phyloP scores from a whole-genome alignment of 2,329 filamentous ascomycete genomes.

The Pseudogymnoascus sp. region DNA sequence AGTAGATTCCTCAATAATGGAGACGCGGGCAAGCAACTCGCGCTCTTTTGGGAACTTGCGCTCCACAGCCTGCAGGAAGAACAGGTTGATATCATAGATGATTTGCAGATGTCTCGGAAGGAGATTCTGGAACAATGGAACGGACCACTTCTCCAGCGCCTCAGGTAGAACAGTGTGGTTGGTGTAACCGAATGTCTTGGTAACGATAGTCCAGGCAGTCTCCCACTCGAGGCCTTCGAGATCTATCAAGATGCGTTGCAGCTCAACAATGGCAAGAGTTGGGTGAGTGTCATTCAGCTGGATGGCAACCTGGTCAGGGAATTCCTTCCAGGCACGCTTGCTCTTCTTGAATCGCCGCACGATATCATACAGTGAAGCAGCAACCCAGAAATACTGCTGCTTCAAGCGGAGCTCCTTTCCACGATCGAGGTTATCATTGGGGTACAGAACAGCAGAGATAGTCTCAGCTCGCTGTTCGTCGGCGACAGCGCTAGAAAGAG shows the following conservation, averaged over 20 bases:
- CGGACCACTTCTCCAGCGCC: constrained; percentile 96
- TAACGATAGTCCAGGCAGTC: constrained; percentile 77
- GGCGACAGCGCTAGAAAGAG: constrained; percentile 65
- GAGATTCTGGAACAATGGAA: constrained; percentile 83
- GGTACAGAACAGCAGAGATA: constrained; percentile 94
- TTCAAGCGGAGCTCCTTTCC: constrained; percentile 96
- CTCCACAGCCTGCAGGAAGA: constrained; percentile 86
- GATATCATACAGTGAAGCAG: constrained; percentile 91
- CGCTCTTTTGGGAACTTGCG: constrained; percentile 82
- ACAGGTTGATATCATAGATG: constrained; percentile 96
- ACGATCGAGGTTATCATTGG: constrained; percentile 92
- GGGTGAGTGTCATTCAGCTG: constrained; percentile 98
- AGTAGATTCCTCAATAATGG: constrained; percentile 93
- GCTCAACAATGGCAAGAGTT: constrained; percentile 88
- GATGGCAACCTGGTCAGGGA: constrained; percentile 90
- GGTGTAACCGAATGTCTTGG: constrained; percentile 81
- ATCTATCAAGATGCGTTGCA: constrained; percentile 87
- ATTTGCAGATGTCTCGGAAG: constrained; percentile 92
- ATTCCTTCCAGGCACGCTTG: constrained; percentile 81
- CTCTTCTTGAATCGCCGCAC: constrained; percentile 97
- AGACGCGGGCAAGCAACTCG: constrained; percentile 78
- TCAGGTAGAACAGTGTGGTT: constrained; percentile 98
- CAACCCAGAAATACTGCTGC: constrained; percentile 99
- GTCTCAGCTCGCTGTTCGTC: constrained; percentile 98
- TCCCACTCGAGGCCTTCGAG: constrained; percentile 90